These are phyloP conservation scores for Agmasoma carcini DNA, from an alignment of 371 early-diverging fungal genomes.

Conservation along the genomic window DNA sequence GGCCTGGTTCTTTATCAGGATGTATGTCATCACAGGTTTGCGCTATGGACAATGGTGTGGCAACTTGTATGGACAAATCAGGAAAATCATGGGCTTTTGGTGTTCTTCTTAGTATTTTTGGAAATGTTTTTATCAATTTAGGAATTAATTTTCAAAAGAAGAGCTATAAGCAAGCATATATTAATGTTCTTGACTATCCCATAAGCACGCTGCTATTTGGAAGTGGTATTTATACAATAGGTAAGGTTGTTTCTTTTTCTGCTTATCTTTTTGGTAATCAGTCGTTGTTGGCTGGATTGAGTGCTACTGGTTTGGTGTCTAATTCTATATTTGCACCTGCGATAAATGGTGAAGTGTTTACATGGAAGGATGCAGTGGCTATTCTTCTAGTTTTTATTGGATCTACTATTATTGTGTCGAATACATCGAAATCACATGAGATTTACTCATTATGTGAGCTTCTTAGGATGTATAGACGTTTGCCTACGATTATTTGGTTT, in stretches of 20 bases:
- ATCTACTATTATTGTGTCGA: constrained; percentile 61
- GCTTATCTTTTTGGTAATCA: constrained; percentile 70
- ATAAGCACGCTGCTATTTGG: constrained; percentile 55
- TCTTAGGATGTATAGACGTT: constrained; percentile 59
- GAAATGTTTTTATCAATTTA: constrained; percentile 61
- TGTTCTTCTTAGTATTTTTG: constrained; percentile 59
- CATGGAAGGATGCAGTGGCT: constrained; percentile 60
- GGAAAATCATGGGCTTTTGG: constrained; percentile 56
- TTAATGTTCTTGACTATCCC: constrained; percentile 21
- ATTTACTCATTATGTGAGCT: constrained; percentile 63
- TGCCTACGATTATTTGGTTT: constrained; percentile 60
- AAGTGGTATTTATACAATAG: constrained; percentile 58
- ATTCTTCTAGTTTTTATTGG: constrained; percentile 64
- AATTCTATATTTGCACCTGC: constrained; percentile 68
- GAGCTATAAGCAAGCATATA: constrained; percentile 56
- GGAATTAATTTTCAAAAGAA: constrained; percentile 72
- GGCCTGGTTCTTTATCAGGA: constrained; percentile 49
- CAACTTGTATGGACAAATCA: constrained; percentile 46
- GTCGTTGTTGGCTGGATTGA: constrained; percentile 65
- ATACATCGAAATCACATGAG: constrained; percentile 56
- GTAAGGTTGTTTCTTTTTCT: constrained; percentile 61
- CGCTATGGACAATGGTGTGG: constrained; percentile 30
- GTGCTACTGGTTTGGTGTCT: constrained; percentile 63
- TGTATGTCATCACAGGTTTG: constrained; percentile 48
- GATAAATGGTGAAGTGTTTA: constrained; percentile 62